Conservation (phyloP, 1,284 basidiomycete species). For the Apiotrichum domesticum region DNA sequence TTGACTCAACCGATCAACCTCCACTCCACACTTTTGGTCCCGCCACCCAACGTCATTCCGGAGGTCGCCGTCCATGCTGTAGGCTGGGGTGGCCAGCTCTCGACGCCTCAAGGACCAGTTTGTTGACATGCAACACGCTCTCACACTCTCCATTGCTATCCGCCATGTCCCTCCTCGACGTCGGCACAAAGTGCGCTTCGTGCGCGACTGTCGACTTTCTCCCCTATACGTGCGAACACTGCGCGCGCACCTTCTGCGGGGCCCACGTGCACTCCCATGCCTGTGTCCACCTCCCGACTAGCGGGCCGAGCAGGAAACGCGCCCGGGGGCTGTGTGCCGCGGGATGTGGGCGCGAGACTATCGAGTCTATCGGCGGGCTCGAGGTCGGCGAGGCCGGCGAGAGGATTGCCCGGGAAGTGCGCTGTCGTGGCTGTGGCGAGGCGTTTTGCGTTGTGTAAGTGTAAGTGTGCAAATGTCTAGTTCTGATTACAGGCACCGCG, state of each 20-base stretch:
- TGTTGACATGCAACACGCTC: background rate
- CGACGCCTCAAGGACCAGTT: too few relatives aligned
- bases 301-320: slow-evolving; percentile 11
- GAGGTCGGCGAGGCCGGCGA: slow-evolving; percentile 6
- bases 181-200: slow-evolving; percentile 27
- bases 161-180: slow-evolving; percentile 30
- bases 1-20: background rate
- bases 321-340: slow-evolving; percentile 22
- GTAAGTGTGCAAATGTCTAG: background rate
- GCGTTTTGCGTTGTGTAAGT: slow-evolving; percentile 37
- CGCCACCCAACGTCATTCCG: too few relatives aligned
- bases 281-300: slow-evolving; percentile 15
- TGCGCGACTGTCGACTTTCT: slow-evolving; percentile 40
- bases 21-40: background rate
- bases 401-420: slow-evolving; percentile 27
- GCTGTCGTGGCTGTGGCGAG: slow-evolving; percentile 28
- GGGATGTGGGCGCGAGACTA: slow-evolving; percentile 29
- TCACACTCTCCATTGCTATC: background rate
- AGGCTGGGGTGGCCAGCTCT: too few relatives aligned
- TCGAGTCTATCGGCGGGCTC: slow-evolving; percentile 32
- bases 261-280: slow-evolving; percentile 29
- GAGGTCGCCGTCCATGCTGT: too few relatives aligned
- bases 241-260: slow-evolving; percentile 27
- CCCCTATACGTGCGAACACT: slow-evolving; percentile 32
- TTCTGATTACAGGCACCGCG: slow-evolving; percentile 24